Base-by-base conservation (phyloP, 257 asterid genomes). In the Lycium ferocissimum region DNA sequence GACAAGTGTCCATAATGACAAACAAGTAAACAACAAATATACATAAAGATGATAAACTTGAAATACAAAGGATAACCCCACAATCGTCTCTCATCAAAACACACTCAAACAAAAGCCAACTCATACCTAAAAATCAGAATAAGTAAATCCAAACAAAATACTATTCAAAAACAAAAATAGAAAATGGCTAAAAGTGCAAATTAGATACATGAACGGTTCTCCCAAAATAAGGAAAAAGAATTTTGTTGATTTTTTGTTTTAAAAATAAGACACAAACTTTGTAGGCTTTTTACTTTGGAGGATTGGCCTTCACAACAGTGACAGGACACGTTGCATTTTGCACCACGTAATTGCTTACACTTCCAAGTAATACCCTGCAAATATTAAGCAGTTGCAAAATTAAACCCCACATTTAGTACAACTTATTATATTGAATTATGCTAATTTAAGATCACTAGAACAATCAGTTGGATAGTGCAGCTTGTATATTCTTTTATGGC, bases 291-390 rank as follows among this genome's bases (percentile, higher is more conserved):
- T 59, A 76, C 88, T 85, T 87, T 35, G 85, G 51, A 9, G 66
- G 82, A 38, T 86, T 14, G n/a, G 91, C 90, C 83, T 94, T 94
- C 81, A 94, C 98, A 22, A 94, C 95, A 4, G 96, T 94, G 58
- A 94, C 97, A 2, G 98, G 97, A 80, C 98, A 94, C 2, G 84
- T 84, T 37, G 96, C 98, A 86, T 92, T 91, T 84, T 93, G 95
- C 86, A 94, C 95, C 89, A 94, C 93, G 88, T 94, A 87, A 89
- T 90, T 93, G 92, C 98, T 94, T 54, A 94, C 98, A 76, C 98
- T 94, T 80, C 98, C 98, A 73, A 93, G 95, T 79, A 94, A 75
- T 51, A 94, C 91, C 95, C 97, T 94, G 88, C 87, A 85, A 5
- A 7, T 35, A 53, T 20, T 4, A 20, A 51, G 6, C 4, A 49